These are phyloP conservation scores for Ramularia endophylla DNA, from an alignment of 2,329 filamentous ascomycete genomes.

Conservation along the genomic window DNA sequence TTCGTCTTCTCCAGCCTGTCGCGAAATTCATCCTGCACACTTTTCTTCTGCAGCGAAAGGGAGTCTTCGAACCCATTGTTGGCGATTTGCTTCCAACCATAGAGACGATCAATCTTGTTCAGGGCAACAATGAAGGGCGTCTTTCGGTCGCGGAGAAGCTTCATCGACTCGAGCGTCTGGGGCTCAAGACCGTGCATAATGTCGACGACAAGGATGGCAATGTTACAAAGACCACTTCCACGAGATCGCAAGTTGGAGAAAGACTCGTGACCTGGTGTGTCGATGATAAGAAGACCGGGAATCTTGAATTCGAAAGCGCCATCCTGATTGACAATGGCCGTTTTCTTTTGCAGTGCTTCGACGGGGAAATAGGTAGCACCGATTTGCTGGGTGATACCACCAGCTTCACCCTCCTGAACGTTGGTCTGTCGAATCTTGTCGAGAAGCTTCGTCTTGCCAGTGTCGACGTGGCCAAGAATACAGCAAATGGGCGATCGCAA, in stretches of 20 bases:
- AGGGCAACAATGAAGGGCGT: slow-evolving; percentile 98
- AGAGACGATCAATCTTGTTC: slow-evolving; percentile 99
- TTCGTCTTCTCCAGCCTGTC: slow-evolving; percentile 88
- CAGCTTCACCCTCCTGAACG: slow-evolving; percentile 97
- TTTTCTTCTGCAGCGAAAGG: slow-evolving; percentile 81
- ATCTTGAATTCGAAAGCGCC: slow-evolving; percentile 94
- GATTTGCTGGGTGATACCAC: slow-evolving; percentile 99
- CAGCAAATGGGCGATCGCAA: slow-evolving; percentile 97
- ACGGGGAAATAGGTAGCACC: slow-evolving; percentile 99
- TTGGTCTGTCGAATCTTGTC: slow-evolving; percentile 99
- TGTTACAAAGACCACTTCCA: slow-evolving; percentile 98
- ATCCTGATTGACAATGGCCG: slow-evolving; percentile 85
- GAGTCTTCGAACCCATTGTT: slow-evolving; percentile 98
- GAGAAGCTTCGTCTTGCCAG: slow-evolving; percentile 97
- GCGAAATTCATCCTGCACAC: slow-evolving; percentile 88
- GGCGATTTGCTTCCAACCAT: slow-evolving; percentile 97
- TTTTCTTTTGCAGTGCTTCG: slow-evolving; percentile 89
- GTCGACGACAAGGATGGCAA: slow-evolving; percentile 97
- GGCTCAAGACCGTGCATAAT: slow-evolving; percentile 99
- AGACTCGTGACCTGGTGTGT: slow-evolving; percentile 99
- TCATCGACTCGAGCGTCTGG: slow-evolving; percentile 97
- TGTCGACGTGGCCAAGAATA: slow-evolving; percentile 99
- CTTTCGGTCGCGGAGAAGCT: slow-evolving; percentile 81
- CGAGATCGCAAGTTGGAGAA: slow-evolving; percentile 97
- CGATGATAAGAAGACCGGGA: slow-evolving; percentile 91